Conservation (phyloP, 192 early-diverging fungal species). For the Phycomyces nitens region DNA sequence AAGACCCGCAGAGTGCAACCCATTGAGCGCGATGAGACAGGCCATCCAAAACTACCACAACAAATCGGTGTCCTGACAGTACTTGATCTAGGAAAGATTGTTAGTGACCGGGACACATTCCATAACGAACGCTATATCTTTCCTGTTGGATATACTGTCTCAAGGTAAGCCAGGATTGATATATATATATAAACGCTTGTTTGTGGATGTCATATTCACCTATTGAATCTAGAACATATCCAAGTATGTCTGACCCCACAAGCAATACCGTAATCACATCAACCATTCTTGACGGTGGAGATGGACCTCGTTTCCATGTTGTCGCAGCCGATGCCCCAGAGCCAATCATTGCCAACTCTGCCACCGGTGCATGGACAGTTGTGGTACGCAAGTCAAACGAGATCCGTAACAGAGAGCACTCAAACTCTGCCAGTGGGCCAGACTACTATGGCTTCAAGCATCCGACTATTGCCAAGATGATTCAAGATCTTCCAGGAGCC, state of each 20-base stretch:
- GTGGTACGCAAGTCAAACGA: conserved; percentile 77
- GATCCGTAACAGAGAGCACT: conserved; percentile 72
- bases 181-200: background rate
- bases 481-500: conserved; percentile 82
- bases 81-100: conserved; percentile 65
- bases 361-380: conserved; percentile 88
- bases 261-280: conserved; percentile 56
- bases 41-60: conserved; percentile 72
- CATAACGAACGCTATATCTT: conserved; percentile 92
- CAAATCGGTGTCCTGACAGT: conserved; percentile 78
- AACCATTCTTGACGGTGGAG: conserved; percentile 70
- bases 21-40: conserved; percentile 56
- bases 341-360: conserved; percentile 69
- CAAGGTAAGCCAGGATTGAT: conserved; percentile 22
- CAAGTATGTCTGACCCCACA: conserved; percentile 66
- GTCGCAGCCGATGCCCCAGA: conserved; percentile 77
- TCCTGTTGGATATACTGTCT: conserved; percentile 82
- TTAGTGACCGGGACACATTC: conserved; percentile 71
- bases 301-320: conserved; percentile 73
- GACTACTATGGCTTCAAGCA: conserved; percentile 91
- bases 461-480: conserved; percentile 79
- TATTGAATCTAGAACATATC: conserved; percentile 46
- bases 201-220: background rate
- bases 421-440: conserved; percentile 81
- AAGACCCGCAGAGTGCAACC: conserved; percentile 37